Base-by-base conservation (phyloP, 805 yeast genomes). In the Candida qinlingensis region DNA sequence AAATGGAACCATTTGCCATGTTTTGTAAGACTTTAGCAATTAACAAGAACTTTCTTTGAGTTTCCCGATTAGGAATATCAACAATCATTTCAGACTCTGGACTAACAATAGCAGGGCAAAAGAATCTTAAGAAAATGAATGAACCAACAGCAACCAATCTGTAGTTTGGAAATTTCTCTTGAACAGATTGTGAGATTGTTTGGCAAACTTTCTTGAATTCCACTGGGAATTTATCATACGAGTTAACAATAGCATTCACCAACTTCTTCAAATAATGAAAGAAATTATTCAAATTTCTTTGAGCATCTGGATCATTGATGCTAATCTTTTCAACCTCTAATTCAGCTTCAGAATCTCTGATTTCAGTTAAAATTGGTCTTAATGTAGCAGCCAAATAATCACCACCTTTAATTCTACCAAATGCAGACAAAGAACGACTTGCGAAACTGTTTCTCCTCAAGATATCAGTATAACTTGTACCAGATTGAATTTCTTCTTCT, bases 71-170 rank as follows among this genome's bases (percentile, higher is more conserved):
- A 4, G 77, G 58, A 61, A 74, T 56, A 19, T 65, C 69, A 26
- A 69, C 62, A 37, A 72, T 63, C 41, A 61, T 63, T 50, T 74
- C 73, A 13, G 71, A 51, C 49, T 87, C 96, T 0, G 97, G 97
- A 34, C 89, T 81, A 11, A 91, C 91, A 56, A 91, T 82, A 0
- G 96, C 96, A 10, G 98, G 97, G 62, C 95, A 86, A 51, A 85
- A 75, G 53, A 85, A 80, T 48, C 96, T 70, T 55, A 92, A 71
- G 59, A 92, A 91, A 47, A 92, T 71, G 62, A 87, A 92, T 0
- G 96, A 90, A 0, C 97, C 96, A 29, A 89, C 85, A 1, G 95
- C 89, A 37, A 81, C 72, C 37, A 77, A 71, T 41, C 83, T 76
- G 37, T 84, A 85, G 37, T 78, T 81, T 0, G 86, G 87, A 56